Percentiles rank a stretch among this genome's conserved stretches.
phyloP scores from a whole-genome alignment of 176 grass and related monocot species.

The Echinochloa phyllopogon region DNA sequence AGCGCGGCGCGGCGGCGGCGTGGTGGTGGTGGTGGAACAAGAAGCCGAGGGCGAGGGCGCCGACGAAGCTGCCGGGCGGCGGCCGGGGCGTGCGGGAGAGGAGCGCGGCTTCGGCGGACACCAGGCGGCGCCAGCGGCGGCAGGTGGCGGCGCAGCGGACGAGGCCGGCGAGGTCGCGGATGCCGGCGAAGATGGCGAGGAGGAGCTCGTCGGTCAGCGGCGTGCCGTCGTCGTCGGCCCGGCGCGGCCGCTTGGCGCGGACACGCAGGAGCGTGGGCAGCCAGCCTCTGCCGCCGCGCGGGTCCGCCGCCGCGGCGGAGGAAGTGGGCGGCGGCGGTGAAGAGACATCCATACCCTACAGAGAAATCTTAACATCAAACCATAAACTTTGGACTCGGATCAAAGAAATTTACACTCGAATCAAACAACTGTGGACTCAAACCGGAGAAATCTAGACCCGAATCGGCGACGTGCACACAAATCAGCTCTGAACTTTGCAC shows the following conservation, averaged over 20 bases:
- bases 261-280: too few relatives aligned
- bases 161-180: neutral
- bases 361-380: neutral
- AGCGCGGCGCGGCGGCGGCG: neutral
- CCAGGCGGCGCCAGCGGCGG: neutral
- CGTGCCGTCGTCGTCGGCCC: neutral
- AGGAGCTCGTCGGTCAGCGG: neutral
- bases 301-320: neutral
- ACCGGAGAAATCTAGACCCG: neutral
- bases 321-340: neutral
- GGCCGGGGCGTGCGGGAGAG: neutral
- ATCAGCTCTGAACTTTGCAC: neutral
- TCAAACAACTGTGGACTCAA: neutral
- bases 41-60: too few relatives aligned
- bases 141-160: neutral
- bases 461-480: neutral
- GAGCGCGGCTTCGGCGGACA: neutral
- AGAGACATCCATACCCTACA: neutral
- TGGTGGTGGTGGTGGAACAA: too few relatives aligned
- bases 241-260: too few relatives aligned
- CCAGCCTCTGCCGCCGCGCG: too few relatives aligned
- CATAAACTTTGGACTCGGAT: neutral
- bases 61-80: neutral
- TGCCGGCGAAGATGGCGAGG: neutral
- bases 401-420: neutral